Percentiles rank a stretch among this genome's conserved stretches.
These are phyloP conservation scores for Pseudogymnoascus sp. DNA, from an alignment of 2,329 filamentous ascomycete genomes.

Conservation along the genomic window DNA sequence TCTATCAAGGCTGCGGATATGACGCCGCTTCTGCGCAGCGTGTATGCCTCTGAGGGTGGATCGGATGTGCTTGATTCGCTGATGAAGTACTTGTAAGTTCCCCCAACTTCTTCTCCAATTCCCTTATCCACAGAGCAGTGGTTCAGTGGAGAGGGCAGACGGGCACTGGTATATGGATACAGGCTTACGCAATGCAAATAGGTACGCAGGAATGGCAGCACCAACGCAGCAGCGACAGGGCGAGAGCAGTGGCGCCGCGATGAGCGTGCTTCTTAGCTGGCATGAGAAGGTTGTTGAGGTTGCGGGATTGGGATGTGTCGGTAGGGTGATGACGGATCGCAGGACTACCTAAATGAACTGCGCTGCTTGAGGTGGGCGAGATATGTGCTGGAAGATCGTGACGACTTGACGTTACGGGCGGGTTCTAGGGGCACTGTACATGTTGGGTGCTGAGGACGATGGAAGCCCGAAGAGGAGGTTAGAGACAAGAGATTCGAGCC, in stretches of 20 bases:
- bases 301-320: constrained; percentile 82
- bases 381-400: too few species aligned
- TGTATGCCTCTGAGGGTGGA: constrained; percentile 71
- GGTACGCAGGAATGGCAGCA: constrained; percentile 10
- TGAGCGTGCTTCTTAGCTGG: constrained; percentile 97
- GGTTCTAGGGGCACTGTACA: background rate
- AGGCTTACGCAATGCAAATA: background rate
- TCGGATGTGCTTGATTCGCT: constrained; percentile 81
- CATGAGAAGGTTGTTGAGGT: constrained; percentile 97
- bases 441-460: background rate
- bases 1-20: constrained; percentile 96
- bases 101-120: background rate
- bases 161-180: background rate
- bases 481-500: background rate
- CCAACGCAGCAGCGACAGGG: constrained; percentile 34
- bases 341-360: constrained; percentile 58
- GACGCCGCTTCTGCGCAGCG: constrained; percentile 73
- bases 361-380: background rate
- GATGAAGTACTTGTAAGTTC: constrained; percentile 91
- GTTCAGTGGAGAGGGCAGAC: too few species aligned
- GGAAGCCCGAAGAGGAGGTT: background rate
- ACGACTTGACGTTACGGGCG: background rate
- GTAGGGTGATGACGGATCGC: constrained; percentile 92
- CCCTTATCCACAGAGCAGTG: background rate
- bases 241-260: constrained; percentile 71